Evolutionary conservation across 2,329 filamentous ascomycete genomes (phyloP), one percentile per base, ranked within the genome.

Genomic region (Talaromyces marneffei): DNA sequence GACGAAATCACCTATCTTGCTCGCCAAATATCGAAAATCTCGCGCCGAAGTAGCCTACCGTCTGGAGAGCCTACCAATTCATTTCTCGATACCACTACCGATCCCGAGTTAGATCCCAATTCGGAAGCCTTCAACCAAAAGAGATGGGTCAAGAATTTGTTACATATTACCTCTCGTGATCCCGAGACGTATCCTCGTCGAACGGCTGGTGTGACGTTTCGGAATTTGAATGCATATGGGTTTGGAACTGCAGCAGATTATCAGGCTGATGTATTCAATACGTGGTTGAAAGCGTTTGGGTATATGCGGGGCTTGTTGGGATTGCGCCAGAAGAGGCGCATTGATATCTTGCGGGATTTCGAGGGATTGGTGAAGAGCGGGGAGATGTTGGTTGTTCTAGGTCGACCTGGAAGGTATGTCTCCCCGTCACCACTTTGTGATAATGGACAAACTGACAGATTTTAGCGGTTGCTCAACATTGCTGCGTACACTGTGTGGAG

Each of bases 401-500:
- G 83, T 2, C 77, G 77, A 53, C 79, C 79, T 18, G 79, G 79
- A 61, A 60, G 61, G 61, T 63, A 37, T 20, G 29, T 52, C 23
- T 14, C 18, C 12, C 20, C 7, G 1, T 10, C 2, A n/a, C n/a
- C 3, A 23, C 18, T 20, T 33, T 10, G n/a, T n/a, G n/a, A 27
- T 39, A 27, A 10, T 40, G 10, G 14, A 25, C 18, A 27, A 0
- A n/a, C 46, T 62, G 40, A 62, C 57, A 3, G 4, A 37, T 23
- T 0, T 0, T 40, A 55, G 75, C 61, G 76, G 76, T 55, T 95
- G 91, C 75, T 90, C 88, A 14, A 95, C 91, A 1, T 86, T 94
- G 65, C 79, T 95, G 63, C 93, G 94, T 79, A 90, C 90, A 0
- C 84, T 94, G 65, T 83, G 89, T 6, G 90, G 91, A 64, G 89